These are phyloP conservation scores for Plenodomus biglobosus DNA, from an alignment of 2,329 filamentous ascomycete genomes.

Conservation along the genomic window DNA sequence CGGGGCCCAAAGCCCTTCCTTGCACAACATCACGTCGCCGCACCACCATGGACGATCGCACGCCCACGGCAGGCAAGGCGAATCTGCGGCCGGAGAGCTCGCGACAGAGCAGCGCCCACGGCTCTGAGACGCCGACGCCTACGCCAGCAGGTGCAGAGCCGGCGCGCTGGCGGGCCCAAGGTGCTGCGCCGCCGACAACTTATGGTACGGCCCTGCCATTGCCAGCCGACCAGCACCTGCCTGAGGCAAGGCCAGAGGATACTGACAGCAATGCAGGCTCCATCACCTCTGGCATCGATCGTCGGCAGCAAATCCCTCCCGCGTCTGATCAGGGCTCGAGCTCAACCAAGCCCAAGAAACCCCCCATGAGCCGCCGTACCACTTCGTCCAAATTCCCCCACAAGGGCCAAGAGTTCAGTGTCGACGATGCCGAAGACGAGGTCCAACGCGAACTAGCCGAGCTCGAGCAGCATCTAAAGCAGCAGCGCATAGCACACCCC, in stretches of 20 bases:
- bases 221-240: background rate
- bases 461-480: conserved; percentile 33
- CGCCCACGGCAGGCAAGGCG: conserved; percentile 26
- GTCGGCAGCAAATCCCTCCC: conserved; percentile 25
- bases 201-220: conserved; percentile 35
- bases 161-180: conserved; percentile 35
- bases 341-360: conserved; percentile 62
- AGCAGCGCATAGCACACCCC: conserved; percentile 35
- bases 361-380: conserved; percentile 69
- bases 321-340: conserved; percentile 22
- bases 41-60: conserved; percentile 35
- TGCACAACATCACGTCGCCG: conserved; percentile 12
- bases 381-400: conserved; percentile 76
- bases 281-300: conserved; percentile 38
- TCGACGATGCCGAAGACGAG: conserved; percentile 82
- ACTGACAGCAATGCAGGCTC: conserved; percentile 31
- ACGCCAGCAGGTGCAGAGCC: conserved; percentile 25
- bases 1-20: conserved; percentile 2
- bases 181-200: conserved; percentile 30
- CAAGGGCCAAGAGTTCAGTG: conserved; percentile 84
- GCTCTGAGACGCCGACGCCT: conserved; percentile 26
- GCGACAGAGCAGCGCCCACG: conserved; percentile 31
- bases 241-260: background rate
- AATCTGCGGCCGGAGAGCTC: conserved; percentile 26
- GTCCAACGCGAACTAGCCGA: conserved; percentile 66